Evolutionary conservation across 805 yeast genomes (phyloP).

Genomic region (Grigorovia transvaalensis): DNA sequence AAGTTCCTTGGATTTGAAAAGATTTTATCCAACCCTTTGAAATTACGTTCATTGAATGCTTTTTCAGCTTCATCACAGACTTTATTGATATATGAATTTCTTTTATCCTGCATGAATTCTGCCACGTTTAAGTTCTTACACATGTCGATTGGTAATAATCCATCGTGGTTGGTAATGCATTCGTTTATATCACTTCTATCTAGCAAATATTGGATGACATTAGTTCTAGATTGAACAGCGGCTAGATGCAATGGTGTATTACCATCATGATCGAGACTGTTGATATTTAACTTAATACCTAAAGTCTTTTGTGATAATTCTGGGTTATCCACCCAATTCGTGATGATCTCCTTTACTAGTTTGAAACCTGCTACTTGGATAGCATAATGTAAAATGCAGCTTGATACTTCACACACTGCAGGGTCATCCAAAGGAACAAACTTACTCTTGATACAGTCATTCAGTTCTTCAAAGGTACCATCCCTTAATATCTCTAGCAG

Average conservation of each 20-base stretch:
- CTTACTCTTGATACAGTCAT: conserved; percentile 8
- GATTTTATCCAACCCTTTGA: conserved; percentile 49
- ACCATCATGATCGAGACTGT: conserved; percentile 67
- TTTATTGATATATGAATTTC: conserved; percentile 70
- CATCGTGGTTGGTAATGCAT: conserved; percentile 58
- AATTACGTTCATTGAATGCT: conserved; percentile 62
- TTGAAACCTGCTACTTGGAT: conserved; percentile 77
- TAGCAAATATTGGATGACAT: conserved; percentile 61
- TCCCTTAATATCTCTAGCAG: conserved; percentile 48
- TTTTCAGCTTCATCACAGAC: conserved; percentile 56
- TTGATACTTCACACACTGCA: conserved; percentile 33
- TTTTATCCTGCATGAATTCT: conserved; percentile 61
- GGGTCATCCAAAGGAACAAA: conserved; percentile 21
- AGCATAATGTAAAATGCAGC: conserved; percentile 58
- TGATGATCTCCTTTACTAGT: conserved; percentile 39
- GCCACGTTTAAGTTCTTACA: conserved; percentile 53
- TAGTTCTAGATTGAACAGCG: conserved; percentile 60
- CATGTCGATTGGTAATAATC: conserved; percentile 75
- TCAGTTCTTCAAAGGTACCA: conserved; percentile 16
- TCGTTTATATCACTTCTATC: conserved; percentile 63
- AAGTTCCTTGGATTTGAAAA: conserved; percentile 63
- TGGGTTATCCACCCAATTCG: conserved; percentile 19
- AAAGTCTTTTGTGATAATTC: not conserved
- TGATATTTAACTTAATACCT: conserved; percentile 41
- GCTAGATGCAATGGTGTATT: conserved; percentile 91